Evolutionary conservation across 345 rosid genomes (phyloP), one percentile per base, ranked within the genome.

Genomic region (Eucalyptus pauciflora): DNA sequence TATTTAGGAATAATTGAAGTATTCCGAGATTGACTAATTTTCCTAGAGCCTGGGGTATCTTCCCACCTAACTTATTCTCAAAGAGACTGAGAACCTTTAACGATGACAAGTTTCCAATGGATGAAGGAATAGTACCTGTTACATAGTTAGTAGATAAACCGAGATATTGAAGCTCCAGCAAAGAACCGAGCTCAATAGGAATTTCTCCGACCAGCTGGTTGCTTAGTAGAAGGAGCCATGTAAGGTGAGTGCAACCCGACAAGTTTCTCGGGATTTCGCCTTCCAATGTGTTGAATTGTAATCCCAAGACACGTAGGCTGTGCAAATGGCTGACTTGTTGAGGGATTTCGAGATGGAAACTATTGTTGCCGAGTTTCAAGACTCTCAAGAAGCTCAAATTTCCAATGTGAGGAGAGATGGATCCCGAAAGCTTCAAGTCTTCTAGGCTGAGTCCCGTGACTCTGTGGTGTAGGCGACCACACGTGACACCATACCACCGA

Each of bases 91-190:
- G 22, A 1, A 0, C 3, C 14, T 88, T 24, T 5, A 91, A 86
- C 2, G 81, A 90, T 5, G 95, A 86, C 33, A 91, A 22, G 52
- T 90, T 92, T 8, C 95, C 92, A 10, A 91, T 25, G 25, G 86
- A 86, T 25, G 87, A 48, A 33, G 93, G 90, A n/a, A 93, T 58
- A 6, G 67, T 83, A 46, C 93, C 93, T 2, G 31, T 87, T 25
- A 94, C 41, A 69, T 91, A 56, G 85, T 89, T 93, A 9, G 1
- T 3, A 49, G 27, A 45, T 25, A 91, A 20, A 11, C 2, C 10
- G 13, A 91, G 41, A 14, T 1, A 0, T 11, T 17, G 33, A 11
- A 92, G 92, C 18, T 91, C 89, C 7, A 43, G 16, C 90, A 64
- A 49, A 49, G 2, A 4, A 49, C 14, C 15, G 5, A 12, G 5